phyloP scores from a whole-genome alignment of 371 early-diverging fungal genomes.

The Mortierella sp. region DNA sequence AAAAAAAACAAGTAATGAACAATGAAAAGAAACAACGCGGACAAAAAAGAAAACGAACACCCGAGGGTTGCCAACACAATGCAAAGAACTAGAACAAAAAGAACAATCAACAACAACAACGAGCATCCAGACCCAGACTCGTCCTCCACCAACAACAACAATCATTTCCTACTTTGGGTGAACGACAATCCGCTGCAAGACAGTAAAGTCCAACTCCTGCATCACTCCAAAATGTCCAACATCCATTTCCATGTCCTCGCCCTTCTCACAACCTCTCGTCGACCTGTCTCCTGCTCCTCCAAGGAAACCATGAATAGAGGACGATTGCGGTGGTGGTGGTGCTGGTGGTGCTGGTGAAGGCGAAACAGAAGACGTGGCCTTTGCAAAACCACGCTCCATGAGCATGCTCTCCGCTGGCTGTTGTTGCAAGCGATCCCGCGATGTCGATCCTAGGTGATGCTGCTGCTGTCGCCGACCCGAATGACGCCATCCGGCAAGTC shows the following conservation, averaged over 20 bases:
- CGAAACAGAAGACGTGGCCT: background rate
- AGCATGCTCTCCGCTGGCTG: background rate
- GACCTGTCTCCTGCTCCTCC: background rate
- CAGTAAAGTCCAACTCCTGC: conserved; percentile 44
- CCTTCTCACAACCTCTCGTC: background rate
- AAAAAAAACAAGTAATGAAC: too few species aligned
- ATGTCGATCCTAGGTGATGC: background rate
- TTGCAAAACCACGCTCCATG: background rate
- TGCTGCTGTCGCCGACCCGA: background rate
- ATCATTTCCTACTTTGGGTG: conserved; percentile 23
- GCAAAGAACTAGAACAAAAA: too few species aligned
- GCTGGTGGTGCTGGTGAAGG: conserved; percentile 6
- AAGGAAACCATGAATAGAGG: conserved; percentile 21
- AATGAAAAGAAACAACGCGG: too few species aligned
- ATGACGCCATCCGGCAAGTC: background rate
- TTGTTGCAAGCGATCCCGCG: background rate
- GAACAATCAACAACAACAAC: too few species aligned
- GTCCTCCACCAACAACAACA: too few species aligned
- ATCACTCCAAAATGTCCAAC: conserved; percentile 32
- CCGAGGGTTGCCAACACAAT: too few species aligned
- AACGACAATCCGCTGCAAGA: conserved; percentile 22
- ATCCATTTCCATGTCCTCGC: conserved; percentile 15
- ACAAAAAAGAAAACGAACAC: too few species aligned
- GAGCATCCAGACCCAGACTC: background rate
- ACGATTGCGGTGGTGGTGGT: conserved; percentile 16